These are phyloP conservation scores for Boletus fagicola DNA, from an alignment of 768 basidiomycete genomes.

Conservation along the genomic window DNA sequence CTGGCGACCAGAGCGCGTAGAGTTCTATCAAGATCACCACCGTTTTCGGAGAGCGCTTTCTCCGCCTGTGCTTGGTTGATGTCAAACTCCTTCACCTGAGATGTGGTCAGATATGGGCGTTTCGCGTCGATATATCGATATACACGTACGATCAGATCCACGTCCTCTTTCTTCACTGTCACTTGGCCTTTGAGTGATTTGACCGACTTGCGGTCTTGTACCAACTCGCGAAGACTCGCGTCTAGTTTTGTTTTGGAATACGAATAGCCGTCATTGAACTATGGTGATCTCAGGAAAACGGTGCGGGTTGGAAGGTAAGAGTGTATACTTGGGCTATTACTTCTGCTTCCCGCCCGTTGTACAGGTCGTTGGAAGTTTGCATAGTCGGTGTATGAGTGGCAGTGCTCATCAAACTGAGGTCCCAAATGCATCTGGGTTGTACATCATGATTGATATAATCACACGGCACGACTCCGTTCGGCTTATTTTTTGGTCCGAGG, in stretches of 20 bases:
- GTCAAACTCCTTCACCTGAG: constrained; percentile 32
- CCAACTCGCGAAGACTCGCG: constrained; percentile 49
- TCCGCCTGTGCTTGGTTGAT: constrained; percentile 30
- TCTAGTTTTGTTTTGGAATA: constrained; percentile 34
- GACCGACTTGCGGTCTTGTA: constrained; percentile 46
- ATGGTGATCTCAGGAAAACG: constrained; percentile 34
- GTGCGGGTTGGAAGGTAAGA: neutral
- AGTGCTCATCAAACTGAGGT: constrained; percentile 13
- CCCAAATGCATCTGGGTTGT: neutral
- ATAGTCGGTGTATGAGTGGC: constrained; percentile 19
- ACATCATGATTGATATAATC: neutral
- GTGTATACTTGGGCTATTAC: constrained; percentile 28
- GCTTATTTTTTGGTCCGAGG: constrained; percentile 17
- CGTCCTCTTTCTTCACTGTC: constrained; percentile 29
- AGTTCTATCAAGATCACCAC: constrained; percentile 29
- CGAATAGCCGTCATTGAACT: constrained; percentile 58
- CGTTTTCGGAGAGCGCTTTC: constrained; percentile 30
- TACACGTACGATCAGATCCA: constrained; percentile 28
- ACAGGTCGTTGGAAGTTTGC: constrained; percentile 22
- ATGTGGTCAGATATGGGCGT: constrained; percentile 1
- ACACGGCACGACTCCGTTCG: neutral
- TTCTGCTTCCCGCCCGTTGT: constrained; percentile 32
- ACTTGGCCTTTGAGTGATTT: constrained; percentile 42
- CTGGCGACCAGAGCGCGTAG: constrained; percentile 28
- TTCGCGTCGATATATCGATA: neutral